Base-by-base conservation (phyloP, 2,329 filamentous ascomycete species). In the Fusarium protoensiforme region DNA sequence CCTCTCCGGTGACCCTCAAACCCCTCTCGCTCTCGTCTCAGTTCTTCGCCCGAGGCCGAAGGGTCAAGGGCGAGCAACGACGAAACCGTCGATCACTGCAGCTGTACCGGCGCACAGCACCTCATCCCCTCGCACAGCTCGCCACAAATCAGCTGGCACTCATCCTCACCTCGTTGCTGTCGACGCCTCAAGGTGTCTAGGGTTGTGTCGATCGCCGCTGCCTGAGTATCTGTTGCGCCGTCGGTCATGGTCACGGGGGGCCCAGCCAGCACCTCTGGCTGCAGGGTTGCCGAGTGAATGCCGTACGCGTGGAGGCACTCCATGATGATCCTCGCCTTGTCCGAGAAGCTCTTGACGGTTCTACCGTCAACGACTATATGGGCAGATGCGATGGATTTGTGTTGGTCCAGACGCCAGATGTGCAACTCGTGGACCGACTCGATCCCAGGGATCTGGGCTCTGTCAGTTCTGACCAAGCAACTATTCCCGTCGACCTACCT, bases 301-400 rank as follows among this genome's bases (percentile, higher is more conserved):
- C 92, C 93, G 76, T 94, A 94, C 2, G 89, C 91, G 76, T 93
- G 92, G 41, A 95, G 86, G 78, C 92, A 94, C 78, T 94, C 88
- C 67, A 87, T 88, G 61, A 93, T 88, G 2, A 87, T 89, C 74
- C 87, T 88, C 2, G 91, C 90, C 68, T 88, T 88, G 59, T 85
- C 84, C 82, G 89, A 87, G 78, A 94, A 94, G 58, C 84, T 83
- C 38, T 84, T 79, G 27, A 93, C 80, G 10, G 87, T 86, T 60
- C 87, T 84, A 69, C 90, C 87, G 2, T 87, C 85, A 18, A 94
- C 87, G 0, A 92, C 86, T 2, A 95, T 83, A 77, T 94, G 92
- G 1, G 91, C 92, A 1, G 91, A 91, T 9, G 93, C 93, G 54
- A 94, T 86, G 5, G 89, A 85, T 76, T 93, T 94, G 60, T 86